Percentiles rank a stretch among this genome's conserved stretches.
Evolutionary conservation across 2,329 filamentous ascomycete species (phyloP).

Genomic region (Aspergillus uvarum): DNA sequence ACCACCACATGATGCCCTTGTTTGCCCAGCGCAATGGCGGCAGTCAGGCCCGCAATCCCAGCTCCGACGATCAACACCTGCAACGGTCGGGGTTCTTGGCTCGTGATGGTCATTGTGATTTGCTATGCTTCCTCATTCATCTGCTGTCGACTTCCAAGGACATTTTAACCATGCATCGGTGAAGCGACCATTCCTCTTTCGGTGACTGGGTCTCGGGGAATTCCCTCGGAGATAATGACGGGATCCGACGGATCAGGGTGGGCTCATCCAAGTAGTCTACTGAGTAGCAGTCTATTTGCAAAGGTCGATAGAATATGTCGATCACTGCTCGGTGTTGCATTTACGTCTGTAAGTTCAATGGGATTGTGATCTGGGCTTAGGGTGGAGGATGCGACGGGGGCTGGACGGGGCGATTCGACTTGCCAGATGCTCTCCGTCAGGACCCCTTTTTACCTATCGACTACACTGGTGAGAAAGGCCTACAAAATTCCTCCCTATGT

Average conservation of each 20-base stretch:
- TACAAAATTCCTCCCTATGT: too few species aligned
- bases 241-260: background rate
- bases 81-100: constrained; percentile 6
- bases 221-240: background rate
- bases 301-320: too few species aligned
- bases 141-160: background rate
- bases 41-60: constrained; percentile 35
- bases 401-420: too few species aligned
- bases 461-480: too few species aligned
- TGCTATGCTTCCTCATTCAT: background rate
- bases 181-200: background rate
- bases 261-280: background rate
- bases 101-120: background rate
- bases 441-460: too few species aligned
- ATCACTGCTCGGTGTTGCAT: too few species aligned
- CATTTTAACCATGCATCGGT: background rate
- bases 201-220: background rate
- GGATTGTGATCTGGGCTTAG: too few species aligned
- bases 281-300: too few species aligned
- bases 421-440: too few species aligned
- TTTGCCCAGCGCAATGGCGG: constrained; percentile 34
- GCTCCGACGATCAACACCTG: constrained; percentile 32
- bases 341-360: too few species aligned
- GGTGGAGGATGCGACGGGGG: too few species aligned
- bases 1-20: constrained; percentile 37